These are phyloP conservation scores for Blastobotrys buckinghamii DNA, from an alignment of 1,139 yeast species.

Conservation along the genomic window DNA sequence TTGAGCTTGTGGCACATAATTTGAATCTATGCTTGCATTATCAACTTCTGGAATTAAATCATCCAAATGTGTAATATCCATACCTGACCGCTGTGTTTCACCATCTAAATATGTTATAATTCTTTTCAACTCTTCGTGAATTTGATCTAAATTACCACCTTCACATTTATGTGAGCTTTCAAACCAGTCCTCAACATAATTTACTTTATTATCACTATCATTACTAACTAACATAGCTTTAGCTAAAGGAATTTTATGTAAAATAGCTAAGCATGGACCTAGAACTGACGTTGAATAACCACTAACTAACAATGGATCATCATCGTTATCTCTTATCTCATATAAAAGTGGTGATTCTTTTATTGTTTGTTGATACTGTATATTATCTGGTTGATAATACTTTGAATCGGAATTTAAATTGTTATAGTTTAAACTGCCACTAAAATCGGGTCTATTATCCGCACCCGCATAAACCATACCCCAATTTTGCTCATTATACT, in stretches of 20 bases:
- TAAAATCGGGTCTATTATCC: background rate
- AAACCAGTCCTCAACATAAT: slow-evolving; percentile 43
- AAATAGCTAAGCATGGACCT: slow-evolving; percentile 37
- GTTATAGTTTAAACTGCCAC: background rate
- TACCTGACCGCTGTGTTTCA: slow-evolving; percentile 24
- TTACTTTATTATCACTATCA: slow-evolving; percentile 30
- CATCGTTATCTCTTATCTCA: slow-evolving; percentile 11
- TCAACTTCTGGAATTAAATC: background rate
- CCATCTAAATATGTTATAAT: slow-evolving; percentile 41
- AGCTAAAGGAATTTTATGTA: slow-evolving; percentile 40
- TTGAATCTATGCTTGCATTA: background rate
- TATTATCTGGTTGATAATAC: background rate
- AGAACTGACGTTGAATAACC: slow-evolving; percentile 34
- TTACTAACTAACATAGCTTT: slow-evolving; percentile 34
- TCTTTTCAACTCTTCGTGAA: slow-evolving; percentile 39
- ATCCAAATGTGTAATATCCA: slow-evolving; percentile 4
- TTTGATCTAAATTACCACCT: slow-evolving; percentile 13
- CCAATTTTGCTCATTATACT: background rate
- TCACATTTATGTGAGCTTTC: slow-evolving; percentile 12
- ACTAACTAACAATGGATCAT: slow-evolving; percentile 34
- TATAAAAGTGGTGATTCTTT: background rate
- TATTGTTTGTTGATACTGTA: background rate
- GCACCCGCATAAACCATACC: background rate
- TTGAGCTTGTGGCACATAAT: background rate
- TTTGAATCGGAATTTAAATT: background rate